phyloP scores from a whole-genome alignment of 1,284 basidiomycete species.

The Puccinia coronata region DNA sequence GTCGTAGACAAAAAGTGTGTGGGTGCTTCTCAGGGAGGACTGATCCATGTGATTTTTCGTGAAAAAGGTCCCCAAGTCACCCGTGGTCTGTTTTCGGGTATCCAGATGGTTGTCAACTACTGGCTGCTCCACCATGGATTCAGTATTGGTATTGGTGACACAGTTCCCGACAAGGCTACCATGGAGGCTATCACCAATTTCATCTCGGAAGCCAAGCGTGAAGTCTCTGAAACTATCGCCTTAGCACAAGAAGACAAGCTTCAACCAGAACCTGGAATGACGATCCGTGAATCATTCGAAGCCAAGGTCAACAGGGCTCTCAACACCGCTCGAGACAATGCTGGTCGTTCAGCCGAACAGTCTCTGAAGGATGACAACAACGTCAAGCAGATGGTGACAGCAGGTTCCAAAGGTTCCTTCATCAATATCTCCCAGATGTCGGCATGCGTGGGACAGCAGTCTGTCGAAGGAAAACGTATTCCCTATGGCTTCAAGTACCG shows the following conservation, averaged over 20 bases:
- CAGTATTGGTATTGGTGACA: constrained; percentile 98
- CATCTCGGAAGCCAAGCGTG: constrained; percentile 77
- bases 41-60: constrained; percentile 95
- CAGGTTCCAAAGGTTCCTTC: constrained; percentile 92
- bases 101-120: constrained; percentile 94
- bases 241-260: constrained; percentile 79
- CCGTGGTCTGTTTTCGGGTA: constrained; percentile 86
- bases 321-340: constrained; percentile 92
- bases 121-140: constrained; percentile 99
- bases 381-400: constrained; percentile 99
- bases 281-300: constrained; percentile 97
- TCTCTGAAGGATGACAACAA: constrained; percentile 98
- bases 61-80: constrained; percentile 94
- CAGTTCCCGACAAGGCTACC: constrained; percentile 85
- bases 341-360: constrained; percentile 92
- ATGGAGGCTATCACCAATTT: constrained; percentile 83
- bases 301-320: constrained; percentile 85
- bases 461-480: constrained; percentile 95
- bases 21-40: constrained; percentile 87
- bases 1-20: constrained; percentile 98
- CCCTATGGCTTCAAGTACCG: constrained; percentile 98
- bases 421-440: constrained; percentile 99
- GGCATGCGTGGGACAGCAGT: constrained; percentile 97
- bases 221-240: constrained; percentile 72
- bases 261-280: constrained; percentile 93